Evolutionary conservation across 345 rosid genomes (phyloP).

Genomic region (Populus euphratica): DNA sequence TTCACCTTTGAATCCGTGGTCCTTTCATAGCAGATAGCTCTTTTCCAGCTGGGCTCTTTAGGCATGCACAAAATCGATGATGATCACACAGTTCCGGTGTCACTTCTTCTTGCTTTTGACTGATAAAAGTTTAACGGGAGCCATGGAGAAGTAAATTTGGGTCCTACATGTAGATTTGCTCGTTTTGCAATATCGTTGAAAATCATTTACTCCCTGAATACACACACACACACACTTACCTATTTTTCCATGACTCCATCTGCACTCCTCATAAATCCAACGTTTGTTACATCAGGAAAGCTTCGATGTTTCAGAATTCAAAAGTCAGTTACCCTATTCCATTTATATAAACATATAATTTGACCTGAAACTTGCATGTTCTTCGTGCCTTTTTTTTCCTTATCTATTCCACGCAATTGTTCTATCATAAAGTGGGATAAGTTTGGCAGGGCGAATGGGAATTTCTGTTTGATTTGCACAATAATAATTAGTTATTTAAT

Average conservation of each 20-base stretch:
- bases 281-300: not conserved
- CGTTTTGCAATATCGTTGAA: constrained; percentile 21
- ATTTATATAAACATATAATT: not conserved
- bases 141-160: constrained; percentile 7
- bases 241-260: not conserved
- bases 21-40: not conserved
- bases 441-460: not conserved
- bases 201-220: not conserved
- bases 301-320: not conserved
- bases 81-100: constrained; percentile 11
- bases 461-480: not conserved
- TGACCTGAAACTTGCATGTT: not conserved
- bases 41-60: constrained; percentile 3
- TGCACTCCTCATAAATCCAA: not conserved
- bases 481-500: not conserved
- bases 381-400: not conserved
- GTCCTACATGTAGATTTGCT: constrained; percentile 22
- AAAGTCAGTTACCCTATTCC: constrained; percentile 5
- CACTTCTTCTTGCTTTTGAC: constrained; percentile 31
- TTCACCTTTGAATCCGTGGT: constrained; percentile 20
- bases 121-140: constrained; percentile 10
- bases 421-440: not conserved
- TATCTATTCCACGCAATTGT: not conserved
- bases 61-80: constrained; percentile 4
- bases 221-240: not conserved